Base-by-base conservation (phyloP, 345 rosid species). In the Euclidium syriacum region DNA sequence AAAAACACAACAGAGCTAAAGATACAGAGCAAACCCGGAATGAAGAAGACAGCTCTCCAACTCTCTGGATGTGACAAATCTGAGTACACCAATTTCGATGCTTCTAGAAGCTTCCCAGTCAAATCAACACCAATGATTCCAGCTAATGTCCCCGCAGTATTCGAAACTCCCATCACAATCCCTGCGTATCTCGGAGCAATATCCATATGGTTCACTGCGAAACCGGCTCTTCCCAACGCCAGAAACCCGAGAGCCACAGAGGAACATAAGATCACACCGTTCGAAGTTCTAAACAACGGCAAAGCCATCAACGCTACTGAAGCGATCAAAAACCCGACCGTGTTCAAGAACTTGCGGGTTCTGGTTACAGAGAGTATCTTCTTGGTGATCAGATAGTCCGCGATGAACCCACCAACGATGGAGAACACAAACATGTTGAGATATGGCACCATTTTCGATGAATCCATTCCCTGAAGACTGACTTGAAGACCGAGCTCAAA, bases 161-260 rank as follows among this genome's bases (percentile, higher is more conserved):
- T 94, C 2, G 99, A 94, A 70, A 94, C 95, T 16, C 96, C 96
- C 99, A 94, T 94, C 46, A 90, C 90, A 19, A 90, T 90, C 43
- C 99, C 96, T 0, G 99, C 99, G 49, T 94, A 90, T 73, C 86
- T 79, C 1, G 99, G 99, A 39, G 99, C 95, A 58, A 94, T 94
- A 70, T 94, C 99, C 97, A 94, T 90, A 74, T 90, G 99, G 76
- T 94, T 94, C 62, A 94, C 96, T 0, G 99, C 99, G 65, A 94
- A 90, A 19, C 99, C 99, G n/a, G 99, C 94, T 70, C 97, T 83
- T 32, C 97, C 96, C 19, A 94, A 62, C 8, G 99, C 99, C 68
- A 94, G 67, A 71, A 83, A 94, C 36, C 97, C 97, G 38, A 94
- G 95, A 48, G 95, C 99, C 54, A 84, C 72, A 1, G 99, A 87